phyloP scores from a whole-genome alignment of 2,329 filamentous ascomycete species.

The Colletotrichum orchidophilum region DNA sequence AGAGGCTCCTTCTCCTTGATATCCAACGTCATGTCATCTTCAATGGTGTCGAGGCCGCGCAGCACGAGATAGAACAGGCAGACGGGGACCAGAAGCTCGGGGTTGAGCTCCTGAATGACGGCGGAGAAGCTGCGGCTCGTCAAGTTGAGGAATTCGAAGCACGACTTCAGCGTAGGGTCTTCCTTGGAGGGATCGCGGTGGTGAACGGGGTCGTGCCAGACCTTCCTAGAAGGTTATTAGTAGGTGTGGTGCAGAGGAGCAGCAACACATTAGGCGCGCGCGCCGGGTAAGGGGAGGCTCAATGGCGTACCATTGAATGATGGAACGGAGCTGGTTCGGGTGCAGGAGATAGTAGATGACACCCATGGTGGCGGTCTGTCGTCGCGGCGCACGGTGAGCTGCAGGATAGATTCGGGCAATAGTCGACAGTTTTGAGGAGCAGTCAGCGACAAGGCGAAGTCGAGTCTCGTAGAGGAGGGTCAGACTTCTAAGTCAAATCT shows the following conservation, averaged over 20 bases:
- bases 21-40: constrained; percentile 96
- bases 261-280: not conserved
- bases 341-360: constrained; percentile 79
- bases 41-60: constrained; percentile 95
- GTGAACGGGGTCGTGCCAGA: constrained; percentile 96
- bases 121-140: constrained; percentile 94
- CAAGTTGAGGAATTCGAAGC: constrained; percentile 85
- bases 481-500: not conserved
- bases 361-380: constrained; percentile 59
- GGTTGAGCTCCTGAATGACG: constrained; percentile 95
- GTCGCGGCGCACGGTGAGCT: constrained; percentile 14
- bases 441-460: not conserved
- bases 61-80: constrained; percentile 93
- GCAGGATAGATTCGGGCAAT: not conserved
- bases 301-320: constrained; percentile 82
- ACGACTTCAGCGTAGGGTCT: constrained; percentile 76
- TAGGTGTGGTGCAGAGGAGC: not conserved
- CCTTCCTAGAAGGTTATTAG: constrained; percentile 71
- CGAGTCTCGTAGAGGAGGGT: not conserved
- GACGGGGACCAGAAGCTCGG: constrained; percentile 89
- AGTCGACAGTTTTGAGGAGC: not conserved
- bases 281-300: not conserved
- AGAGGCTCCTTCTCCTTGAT: constrained; percentile 85
- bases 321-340: constrained; percentile 79
- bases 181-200: constrained; percentile 81